phyloP scores from a whole-genome alignment of 2,329 filamentous ascomycete genomes.

The Phyllosticta citriasiana region DNA sequence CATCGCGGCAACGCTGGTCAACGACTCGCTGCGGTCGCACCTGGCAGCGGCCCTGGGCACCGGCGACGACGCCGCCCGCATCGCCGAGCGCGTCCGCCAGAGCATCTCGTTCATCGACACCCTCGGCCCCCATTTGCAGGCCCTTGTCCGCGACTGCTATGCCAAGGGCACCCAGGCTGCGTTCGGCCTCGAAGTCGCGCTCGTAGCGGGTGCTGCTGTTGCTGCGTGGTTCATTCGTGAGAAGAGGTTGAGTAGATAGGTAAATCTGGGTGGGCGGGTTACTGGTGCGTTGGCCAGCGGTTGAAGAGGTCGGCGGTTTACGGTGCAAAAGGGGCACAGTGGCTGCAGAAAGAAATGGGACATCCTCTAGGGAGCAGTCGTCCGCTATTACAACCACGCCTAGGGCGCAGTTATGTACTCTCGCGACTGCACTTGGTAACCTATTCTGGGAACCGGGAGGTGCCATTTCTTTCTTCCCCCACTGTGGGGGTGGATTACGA shows the following conservation, averaged over 20 bases:
- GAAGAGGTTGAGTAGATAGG: conserved; percentile 22
- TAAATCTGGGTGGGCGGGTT: background rate
- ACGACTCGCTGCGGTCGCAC: conserved; percentile 52
- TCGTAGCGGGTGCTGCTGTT: conserved; percentile 41
- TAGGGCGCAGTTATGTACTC: too few species aligned
- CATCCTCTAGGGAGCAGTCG: too few species aligned
- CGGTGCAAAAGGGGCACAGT: background rate
- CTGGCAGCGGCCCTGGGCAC: conserved; percentile 45
- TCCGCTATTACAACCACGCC: too few species aligned
- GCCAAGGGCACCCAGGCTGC: conserved; percentile 45
- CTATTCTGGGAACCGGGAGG: too few species aligned
- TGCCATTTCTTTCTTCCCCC: too few species aligned
- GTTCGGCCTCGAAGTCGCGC: conserved; percentile 39
- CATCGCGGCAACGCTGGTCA: conserved; percentile 60
- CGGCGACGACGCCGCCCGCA: conserved; percentile 51
- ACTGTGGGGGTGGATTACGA: background rate
- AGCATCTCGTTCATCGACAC: conserved; percentile 59
- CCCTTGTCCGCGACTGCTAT: conserved; percentile 57
- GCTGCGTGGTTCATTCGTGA: conserved; percentile 37
- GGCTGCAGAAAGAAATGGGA: too few species aligned
- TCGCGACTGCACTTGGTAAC: too few species aligned
- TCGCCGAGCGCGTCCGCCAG: conserved; percentile 59
- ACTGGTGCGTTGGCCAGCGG: background rate
- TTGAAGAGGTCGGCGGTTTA: background rate
- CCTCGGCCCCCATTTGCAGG: conserved; percentile 50